Base-by-base conservation (phyloP, 108 stramenopile genomes). In the Cafeteria roenbergensis region DNA sequence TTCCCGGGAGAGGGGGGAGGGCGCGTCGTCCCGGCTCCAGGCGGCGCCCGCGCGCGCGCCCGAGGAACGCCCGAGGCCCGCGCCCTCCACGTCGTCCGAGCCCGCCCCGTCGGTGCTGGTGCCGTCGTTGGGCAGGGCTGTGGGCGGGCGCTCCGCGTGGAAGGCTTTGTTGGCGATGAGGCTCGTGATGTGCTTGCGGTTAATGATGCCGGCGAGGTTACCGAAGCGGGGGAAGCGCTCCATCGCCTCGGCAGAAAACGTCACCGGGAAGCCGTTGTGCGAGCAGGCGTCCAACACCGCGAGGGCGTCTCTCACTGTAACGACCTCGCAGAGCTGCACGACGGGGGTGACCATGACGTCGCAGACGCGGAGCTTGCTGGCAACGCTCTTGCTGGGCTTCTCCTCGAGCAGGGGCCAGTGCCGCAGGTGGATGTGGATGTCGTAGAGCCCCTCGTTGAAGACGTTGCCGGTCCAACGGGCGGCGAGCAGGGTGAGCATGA, bases 371-470 rank as follows among this genome's bases (percentile, higher is more conserved):
- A 70, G 34, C 14, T 53, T 28, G 63, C 69, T 29, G 1, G 79
- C 55, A 52, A 65, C 62, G 22, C 65, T 58, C 60, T 55, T 35
- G 2, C 77, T 71, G 38, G 78, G 77, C 1, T 74, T 67, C 48
- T 84, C 80, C 20, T 80, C 75, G 32, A 84, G 76, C n/a, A 75
- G 55, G 2, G 78, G 73, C 12, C 77, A 78, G 50, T 65, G 64
- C 61, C 75, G 76, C n/a, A 84, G 51, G 38, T 78, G 75, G 64
- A 84, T 80, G 51, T 94, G 90, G 59, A 93, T 90, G 68, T 98
- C 96, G 74, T 98, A 98, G 51, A 95, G 78, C 55, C 87, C 92
- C 72, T 93, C 90, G 65, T 91, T 94, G 81, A 95, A 95, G 20
- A 95, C 84, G 78, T 98, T 95, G 28, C 96, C 96, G 3, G 90